These are phyloP conservation scores for Rubroboletus satanas DNA, from an alignment of 768 basidiomycete genomes.

Conservation along the genomic window DNA sequence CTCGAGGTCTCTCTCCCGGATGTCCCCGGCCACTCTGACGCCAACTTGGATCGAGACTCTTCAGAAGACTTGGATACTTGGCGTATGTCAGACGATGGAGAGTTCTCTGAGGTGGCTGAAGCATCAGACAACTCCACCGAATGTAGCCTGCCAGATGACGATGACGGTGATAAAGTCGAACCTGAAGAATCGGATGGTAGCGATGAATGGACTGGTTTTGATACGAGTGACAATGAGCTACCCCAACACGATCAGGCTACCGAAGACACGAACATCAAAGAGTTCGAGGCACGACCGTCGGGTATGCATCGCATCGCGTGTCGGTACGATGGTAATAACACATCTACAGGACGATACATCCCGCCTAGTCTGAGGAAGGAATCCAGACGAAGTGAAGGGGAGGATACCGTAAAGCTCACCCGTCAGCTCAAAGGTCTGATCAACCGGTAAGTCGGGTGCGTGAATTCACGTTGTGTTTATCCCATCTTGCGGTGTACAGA, in stretches of 20 bases:
- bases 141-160: neutral
- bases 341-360: constrained; percentile 54
- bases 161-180: neutral
- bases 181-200: constrained; percentile 23
- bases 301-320: constrained; percentile 12
- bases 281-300: neutral
- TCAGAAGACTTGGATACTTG: neutral
- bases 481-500: constrained; percentile 36
- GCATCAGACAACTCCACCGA: neutral
- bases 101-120: constrained; percentile 1
- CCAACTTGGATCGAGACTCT: neutral
- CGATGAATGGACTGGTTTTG: constrained; percentile 40
- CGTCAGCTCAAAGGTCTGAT: constrained; percentile 82
- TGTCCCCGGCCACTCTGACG: neutral
- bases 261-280: neutral
- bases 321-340: neutral
- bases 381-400: constrained; percentile 37
- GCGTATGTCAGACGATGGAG: neutral
- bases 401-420: constrained; percentile 53
- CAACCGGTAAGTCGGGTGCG: constrained; percentile 56
- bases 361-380: constrained; percentile 72
- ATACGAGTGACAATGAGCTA: constrained; percentile 5
- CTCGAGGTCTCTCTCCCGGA: constrained; percentile 12
- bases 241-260: neutral
- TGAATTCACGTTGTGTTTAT: neutral